phyloP scores from a whole-genome alignment of 148 eudicot genomes.

The Dianthus caryophyllus region DNA sequence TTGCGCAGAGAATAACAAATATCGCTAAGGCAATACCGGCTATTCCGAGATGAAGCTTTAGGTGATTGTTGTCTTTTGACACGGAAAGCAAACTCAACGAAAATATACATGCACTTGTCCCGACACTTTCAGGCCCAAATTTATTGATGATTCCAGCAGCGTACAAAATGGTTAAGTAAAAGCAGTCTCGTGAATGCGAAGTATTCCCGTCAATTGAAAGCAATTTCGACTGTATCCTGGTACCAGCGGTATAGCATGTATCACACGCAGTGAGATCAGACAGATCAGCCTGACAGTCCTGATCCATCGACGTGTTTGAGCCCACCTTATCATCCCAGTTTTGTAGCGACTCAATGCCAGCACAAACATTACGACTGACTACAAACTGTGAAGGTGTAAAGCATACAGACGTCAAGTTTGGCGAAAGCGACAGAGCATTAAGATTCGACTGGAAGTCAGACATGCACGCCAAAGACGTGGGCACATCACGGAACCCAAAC shows the following conservation, averaged over 20 bases:
- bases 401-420: conserved; percentile 43
- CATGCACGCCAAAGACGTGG: conserved; percentile 56
- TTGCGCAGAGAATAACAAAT: conserved; percentile 29
- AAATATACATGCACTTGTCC: conserved; percentile 48
- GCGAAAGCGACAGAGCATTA: conserved; percentile 35
- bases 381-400: conserved; percentile 57
- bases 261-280: conserved; percentile 51
- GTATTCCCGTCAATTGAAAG: conserved; percentile 49
- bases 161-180: conserved; percentile 57
- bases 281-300: conserved; percentile 42
- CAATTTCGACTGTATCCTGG: conserved; percentile 39
- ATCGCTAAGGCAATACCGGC: conserved; percentile 43
- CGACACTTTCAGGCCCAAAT: conserved; percentile 53
- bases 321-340: conserved; percentile 52
- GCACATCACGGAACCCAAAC: conserved; percentile 45
- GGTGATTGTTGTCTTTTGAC: conserved; percentile 22
- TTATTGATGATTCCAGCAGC: conserved; percentile 67
- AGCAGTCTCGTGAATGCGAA: conserved; percentile 53
- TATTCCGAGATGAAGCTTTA: conserved; percentile 39
- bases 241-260: conserved; percentile 56
- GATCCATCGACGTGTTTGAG: conserved; percentile 34
- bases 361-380: conserved; percentile 41
- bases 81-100: conserved; percentile 18
- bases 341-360: conserved; percentile 39
- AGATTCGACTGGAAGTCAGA: conserved; percentile 52